These are phyloP conservation scores for Trichoderma asperelloides DNA, from an alignment of 495 filamentous ascomycete genomes.

Conservation along the genomic window DNA sequence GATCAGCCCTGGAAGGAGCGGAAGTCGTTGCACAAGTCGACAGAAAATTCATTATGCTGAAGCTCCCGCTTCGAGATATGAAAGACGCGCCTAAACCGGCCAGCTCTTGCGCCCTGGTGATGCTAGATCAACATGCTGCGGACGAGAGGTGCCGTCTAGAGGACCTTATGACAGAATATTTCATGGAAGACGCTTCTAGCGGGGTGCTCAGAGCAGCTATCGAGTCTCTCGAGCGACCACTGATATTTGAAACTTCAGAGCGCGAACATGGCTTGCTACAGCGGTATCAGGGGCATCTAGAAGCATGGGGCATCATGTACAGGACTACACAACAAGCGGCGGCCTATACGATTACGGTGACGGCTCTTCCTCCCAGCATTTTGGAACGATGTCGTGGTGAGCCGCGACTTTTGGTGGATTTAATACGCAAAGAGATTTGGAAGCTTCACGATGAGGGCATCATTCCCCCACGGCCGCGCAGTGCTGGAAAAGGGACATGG, in stretches of 20 bases:
- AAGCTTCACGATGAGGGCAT: conserved; percentile 22
- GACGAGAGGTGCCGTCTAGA: conserved; percentile 85
- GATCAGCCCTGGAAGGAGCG: conserved; percentile 50
- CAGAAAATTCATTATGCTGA: conserved; percentile 76
- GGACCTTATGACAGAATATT: conserved; percentile 42
- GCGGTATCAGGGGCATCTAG: conserved; percentile 47
- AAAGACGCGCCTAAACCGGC: background rate
- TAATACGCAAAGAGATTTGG: conserved; percentile 73
- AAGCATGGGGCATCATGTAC: conserved; percentile 65
- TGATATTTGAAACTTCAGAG: conserved; percentile 51
- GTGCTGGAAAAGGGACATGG: background rate
- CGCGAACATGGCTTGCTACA: conserved; percentile 50
- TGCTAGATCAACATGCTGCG: conserved; percentile 93
- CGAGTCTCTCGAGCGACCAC: conserved; percentile 36
- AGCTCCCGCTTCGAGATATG: conserved; percentile 26
- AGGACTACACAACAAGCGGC: conserved; percentile 18
- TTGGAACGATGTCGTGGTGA: conserved; percentile 66
- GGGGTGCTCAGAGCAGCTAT: conserved; percentile 15
- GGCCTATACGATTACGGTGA: conserved; percentile 36
- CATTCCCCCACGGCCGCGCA: background rate
- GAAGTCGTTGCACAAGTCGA: conserved; percentile 77
- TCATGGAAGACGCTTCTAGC: conserved; percentile 11
- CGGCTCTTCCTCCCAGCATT: conserved; percentile 59
- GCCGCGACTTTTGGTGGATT: conserved; percentile 54
- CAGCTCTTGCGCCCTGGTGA: conserved; percentile 39